Evolutionary conservation across 2,329 filamentous ascomycete genomes (phyloP).

Genomic region (Alternaria panax): DNA sequence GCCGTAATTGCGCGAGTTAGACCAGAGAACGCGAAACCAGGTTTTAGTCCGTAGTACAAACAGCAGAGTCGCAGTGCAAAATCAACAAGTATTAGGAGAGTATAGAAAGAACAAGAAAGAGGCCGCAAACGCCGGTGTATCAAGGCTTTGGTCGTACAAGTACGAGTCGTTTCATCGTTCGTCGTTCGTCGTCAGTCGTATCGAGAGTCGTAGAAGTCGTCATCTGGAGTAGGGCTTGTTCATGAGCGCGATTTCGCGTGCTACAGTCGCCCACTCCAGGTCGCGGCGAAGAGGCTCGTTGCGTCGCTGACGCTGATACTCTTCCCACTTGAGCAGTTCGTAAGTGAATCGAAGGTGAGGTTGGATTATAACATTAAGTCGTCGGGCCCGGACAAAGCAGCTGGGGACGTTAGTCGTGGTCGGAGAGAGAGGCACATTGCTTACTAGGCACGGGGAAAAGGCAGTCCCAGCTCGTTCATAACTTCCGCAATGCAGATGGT

Average conservation of each 20-base stretch:
- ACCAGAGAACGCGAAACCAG: conserved; percentile 6
- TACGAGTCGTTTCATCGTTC: conserved; percentile 28
- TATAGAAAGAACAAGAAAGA: not conserved
- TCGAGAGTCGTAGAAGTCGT: conserved; percentile 22
- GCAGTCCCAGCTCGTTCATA: conserved; percentile 81
- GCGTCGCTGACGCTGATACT: conserved; percentile 69
- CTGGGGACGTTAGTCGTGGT: conserved; percentile 44
- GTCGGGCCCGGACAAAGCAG: conserved; percentile 90
- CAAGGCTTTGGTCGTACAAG: conserved; percentile 31
- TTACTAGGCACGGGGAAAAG: conserved; percentile 87
- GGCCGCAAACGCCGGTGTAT: conserved; percentile 16
- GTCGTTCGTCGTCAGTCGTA: conserved; percentile 37
- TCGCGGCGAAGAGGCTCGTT: conserved; percentile 70
- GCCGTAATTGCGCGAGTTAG: conserved; percentile 18
- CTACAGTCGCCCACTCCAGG: conserved; percentile 88
- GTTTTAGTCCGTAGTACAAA: conserved; percentile 7
- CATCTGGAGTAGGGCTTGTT: conserved; percentile 89
- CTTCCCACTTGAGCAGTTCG: conserved; percentile 96
- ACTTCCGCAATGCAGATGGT: conserved; percentile 99
- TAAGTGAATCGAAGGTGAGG: conserved; percentile 92
- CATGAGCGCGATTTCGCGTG: conserved; percentile 92
- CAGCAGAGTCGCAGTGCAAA: conserved; percentile 6
- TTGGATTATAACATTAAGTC: conserved; percentile 97
- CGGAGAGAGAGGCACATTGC: conserved; percentile 35
- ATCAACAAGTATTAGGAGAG: conserved; percentile 13